Evolutionary conservation across 1,284 basidiomycete species (phyloP), one percentile per base, ranked within the genome.

Genomic region (Cutaneotrichosporon spelunceum): DNA sequence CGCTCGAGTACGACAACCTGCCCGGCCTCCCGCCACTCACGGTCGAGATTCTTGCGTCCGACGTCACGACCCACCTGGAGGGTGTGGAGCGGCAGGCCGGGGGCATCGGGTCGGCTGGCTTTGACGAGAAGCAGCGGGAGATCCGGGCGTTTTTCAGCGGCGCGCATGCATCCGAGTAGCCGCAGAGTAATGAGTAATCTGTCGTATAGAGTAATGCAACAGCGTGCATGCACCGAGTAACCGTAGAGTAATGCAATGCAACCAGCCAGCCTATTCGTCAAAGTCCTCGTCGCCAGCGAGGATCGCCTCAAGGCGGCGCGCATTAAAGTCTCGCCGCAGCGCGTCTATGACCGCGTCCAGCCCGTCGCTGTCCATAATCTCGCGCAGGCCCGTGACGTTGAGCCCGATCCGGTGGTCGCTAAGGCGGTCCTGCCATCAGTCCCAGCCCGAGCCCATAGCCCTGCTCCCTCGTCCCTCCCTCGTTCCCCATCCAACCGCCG

Each of bases 331-430:
- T 59, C 84, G 81, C 69, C 84, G 81, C 60, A 93, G 79, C 10
- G 85, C 88, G 54, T 84, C 80, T 29, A 93, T 57, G 21, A 79
- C 66, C 11, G 64, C 50, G 48, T 85, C 81, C 27, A 93, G 75
- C 0, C 85, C 88, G 23, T 89, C 86, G 0, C 90, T 91, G 66
- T 93, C 89, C 73, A 97, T 79, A 19, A 93, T 84, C 7, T 85
- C 83, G 11, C 83, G 81, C 3, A 95, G 80, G 61, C 90, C 91
- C 72, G 84, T 88, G 26, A 91, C 70, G 1, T 88, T 88, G 33
- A 91, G 74, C 2, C 89, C 89, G 57, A 95, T 86, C 0, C 93
- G 84, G 71, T 96, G 93, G 74, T 96, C 93, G 3, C 93, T 96
- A 10, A 96, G 85, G 19, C 93, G 87, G 70, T 93, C 91, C 88